These are phyloP conservation scores for Trametes polyzona DNA, from an alignment of 1,284 basidiomycete species.

Conservation along the genomic window DNA sequence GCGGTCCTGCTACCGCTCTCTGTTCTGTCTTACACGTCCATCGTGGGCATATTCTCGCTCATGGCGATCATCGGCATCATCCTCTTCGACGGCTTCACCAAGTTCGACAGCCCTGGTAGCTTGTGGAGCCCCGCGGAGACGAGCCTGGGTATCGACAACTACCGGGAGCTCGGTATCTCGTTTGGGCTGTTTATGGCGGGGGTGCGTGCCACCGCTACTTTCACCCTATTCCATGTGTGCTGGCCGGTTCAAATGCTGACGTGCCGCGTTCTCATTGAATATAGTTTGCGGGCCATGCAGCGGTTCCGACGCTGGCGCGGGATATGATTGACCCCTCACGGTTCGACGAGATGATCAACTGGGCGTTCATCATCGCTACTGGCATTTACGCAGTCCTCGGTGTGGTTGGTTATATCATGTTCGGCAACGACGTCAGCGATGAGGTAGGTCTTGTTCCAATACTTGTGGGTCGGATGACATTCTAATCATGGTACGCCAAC, in stretches of 20 bases:
- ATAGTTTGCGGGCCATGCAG: slow-evolving; percentile 91
- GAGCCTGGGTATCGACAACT: slow-evolving; percentile 57
- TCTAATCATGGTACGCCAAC: slow-evolving; percentile 5
- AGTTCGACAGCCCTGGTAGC: slow-evolving; percentile 81
- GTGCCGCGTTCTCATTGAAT: neutral
- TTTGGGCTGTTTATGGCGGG: slow-evolving; percentile 97
- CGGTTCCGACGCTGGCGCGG: slow-evolving; percentile 87
- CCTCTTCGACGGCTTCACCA: slow-evolving; percentile 83
- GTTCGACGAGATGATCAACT: slow-evolving; percentile 85
- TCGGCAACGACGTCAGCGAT: slow-evolving; percentile 80
- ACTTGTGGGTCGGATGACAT: neutral
- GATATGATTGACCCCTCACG: slow-evolving; percentile 88
- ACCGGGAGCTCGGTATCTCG: slow-evolving; percentile 69
- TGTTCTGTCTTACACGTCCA: slow-evolving; percentile 83
- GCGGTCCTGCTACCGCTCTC: slow-evolving; percentile 85
- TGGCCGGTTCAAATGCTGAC: neutral
- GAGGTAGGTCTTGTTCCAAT: slow-evolving; percentile 61
- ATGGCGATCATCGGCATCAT: slow-evolving; percentile 81
- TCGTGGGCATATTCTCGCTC: slow-evolving; percentile 83
- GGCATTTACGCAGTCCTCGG: slow-evolving; percentile 82
- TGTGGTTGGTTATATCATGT: slow-evolving; percentile 91
- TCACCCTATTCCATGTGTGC: neutral
- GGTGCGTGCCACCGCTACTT: too few relatives aligned
- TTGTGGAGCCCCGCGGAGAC: slow-evolving; percentile 79
- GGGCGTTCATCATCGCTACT: slow-evolving; percentile 85